Base-by-base conservation (phyloP, 2,329 filamentous ascomycete species). In the Beauveria caledonica region DNA sequence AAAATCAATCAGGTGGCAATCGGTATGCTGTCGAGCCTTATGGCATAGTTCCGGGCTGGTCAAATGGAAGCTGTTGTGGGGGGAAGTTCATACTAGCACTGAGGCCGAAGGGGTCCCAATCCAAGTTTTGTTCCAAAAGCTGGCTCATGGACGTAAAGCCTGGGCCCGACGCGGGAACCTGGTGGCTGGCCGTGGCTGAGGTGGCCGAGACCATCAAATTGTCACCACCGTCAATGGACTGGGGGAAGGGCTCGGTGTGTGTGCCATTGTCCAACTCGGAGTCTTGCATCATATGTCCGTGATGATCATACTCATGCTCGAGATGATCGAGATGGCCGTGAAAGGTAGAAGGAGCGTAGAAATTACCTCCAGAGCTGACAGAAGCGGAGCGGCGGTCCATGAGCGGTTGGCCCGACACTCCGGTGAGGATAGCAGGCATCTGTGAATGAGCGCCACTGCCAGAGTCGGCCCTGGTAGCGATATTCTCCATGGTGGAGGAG, bases 61-160 rank as follows among this genome's bases (percentile, higher is more conserved):
- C 85, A 70, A 90, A 91, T 56, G 86, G 84, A 73, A 92, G 94
- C 53, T 88, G 87, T 60, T 90, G 88, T 2, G 88, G 89, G 11
- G 92, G 92, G 68, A 96, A 96, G 65, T 93, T 90, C 93, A 96
- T 96, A 75, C 90, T 96, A 40, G 92, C 92, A 62, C 89, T 93
- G 57, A 97, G 79, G 13, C 92, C 92, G 68, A 97, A 97, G 0
- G 93, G 93, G 73, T 97, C 92, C 73, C 92, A 90, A 71, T 97
- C 92, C 53, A 96, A 79, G 76, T 92, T 90, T 19, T 92, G 89
- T 68, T 97, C 92, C 46, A 85, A 72, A 8, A 85, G 72, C 68
- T 84, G 80, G 4, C 81, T 82, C 82, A 85, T 85, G 21, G 81
- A 82, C 6, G 82, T 81, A 70, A 90, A 96, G 66, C 70, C 69